Evolutionary conservation across 225 moss, liverwort and hornwort species (phyloP).

Genomic region (Lunularia cruciata): DNA sequence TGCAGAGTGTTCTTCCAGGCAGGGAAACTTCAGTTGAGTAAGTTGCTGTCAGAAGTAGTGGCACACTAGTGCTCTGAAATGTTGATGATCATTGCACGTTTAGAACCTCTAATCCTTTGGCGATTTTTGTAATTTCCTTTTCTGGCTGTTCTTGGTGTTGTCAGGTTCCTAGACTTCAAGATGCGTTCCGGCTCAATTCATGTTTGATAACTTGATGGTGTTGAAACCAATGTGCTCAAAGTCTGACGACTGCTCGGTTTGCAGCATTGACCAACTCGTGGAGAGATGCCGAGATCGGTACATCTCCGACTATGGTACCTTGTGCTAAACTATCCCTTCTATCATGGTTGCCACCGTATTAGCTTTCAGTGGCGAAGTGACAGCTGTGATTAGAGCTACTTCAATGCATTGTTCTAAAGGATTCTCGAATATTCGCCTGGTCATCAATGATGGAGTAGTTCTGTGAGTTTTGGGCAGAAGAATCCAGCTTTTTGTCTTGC

Average conservation of each 20-base stretch:
- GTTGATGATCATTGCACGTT: neutral
- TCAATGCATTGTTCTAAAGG: too few relatives aligned
- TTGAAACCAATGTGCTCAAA: neutral
- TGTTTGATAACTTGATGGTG: neutral
- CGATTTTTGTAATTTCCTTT: neutral
- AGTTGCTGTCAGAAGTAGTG: neutral
- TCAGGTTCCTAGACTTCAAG: too few relatives aligned
- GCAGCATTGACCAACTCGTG: conserved; percentile 84
- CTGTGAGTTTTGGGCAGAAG: too few relatives aligned
- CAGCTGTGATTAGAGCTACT: too few relatives aligned
- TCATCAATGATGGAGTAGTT: too few relatives aligned
- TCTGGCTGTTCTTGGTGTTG: neutral
- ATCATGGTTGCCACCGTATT: too few relatives aligned
- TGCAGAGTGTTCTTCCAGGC: conserved; percentile 90
- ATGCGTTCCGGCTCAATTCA: neutral
- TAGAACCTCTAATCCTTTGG: neutral
- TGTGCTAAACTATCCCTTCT: neutral
- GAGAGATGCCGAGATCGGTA: conserved; percentile 94
- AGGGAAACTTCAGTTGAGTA: conserved; percentile 90
- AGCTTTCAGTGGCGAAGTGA: too few relatives aligned
- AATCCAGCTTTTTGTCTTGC: too few relatives aligned
- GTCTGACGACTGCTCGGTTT: neutral
- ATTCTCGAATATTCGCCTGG: too few relatives aligned
- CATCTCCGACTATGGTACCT: conserved; percentile 94
- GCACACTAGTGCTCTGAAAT: too few relatives aligned